Evolutionary conservation across 2,329 filamentous ascomycete genomes (phyloP).

Genomic region (Cercospora sesami): DNA sequence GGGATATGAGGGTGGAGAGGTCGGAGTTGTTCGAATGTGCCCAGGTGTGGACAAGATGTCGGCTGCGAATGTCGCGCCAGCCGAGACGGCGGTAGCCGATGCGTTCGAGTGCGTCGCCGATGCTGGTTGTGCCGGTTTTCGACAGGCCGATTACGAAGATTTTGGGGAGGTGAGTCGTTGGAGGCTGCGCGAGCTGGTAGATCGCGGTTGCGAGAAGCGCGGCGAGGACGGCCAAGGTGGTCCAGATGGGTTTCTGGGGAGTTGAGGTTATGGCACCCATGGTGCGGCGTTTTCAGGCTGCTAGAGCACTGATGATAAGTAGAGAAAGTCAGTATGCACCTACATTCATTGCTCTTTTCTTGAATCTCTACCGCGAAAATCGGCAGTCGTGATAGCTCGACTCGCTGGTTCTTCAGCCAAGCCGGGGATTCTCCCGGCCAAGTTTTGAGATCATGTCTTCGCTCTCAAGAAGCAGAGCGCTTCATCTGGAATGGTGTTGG

Average conservation of each 20-base stretch:
- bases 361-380: not conserved
- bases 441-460: not conserved
- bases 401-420: not conserved
- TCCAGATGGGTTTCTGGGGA: constrained; percentile 3
- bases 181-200: constrained; percentile 25
- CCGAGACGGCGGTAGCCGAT: constrained; percentile 36
- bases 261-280: not conserved
- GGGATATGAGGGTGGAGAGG: constrained; percentile 28
- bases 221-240: not conserved
- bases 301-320: not conserved
- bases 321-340: not conserved
- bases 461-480: not conserved
- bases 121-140: constrained; percentile 36
- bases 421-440: not conserved
- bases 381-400: not conserved
- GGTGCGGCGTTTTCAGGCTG: not conserved
- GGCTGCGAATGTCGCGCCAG: constrained; percentile 37
- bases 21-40: constrained; percentile 22
- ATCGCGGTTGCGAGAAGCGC: not conserved
- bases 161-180: constrained; percentile 32
- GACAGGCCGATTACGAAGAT: constrained; percentile 38
- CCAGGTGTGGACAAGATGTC: constrained; percentile 36
- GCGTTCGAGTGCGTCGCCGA: constrained; percentile 36
- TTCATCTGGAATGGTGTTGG: not conserved
- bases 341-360: not conserved